Conservation (phyloP, 192 early-diverging fungal genomes). For the Rhizophagus clarus region DNA sequence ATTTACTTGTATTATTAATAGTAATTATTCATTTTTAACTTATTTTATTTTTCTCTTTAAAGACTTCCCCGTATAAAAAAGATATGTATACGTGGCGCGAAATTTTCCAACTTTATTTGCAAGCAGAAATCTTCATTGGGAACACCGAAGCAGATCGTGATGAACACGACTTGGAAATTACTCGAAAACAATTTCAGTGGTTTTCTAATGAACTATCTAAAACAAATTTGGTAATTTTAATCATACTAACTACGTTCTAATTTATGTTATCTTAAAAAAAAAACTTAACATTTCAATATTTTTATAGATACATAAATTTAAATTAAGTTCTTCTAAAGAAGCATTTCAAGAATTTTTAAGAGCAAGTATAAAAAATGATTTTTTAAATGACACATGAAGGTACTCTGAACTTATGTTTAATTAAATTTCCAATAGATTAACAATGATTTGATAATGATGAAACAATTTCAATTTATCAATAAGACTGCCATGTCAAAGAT, state of each 20-base stretch:
- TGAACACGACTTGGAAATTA: constrained; percentile 50
- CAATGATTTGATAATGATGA: constrained; percentile 65
- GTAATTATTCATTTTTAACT: neutral
- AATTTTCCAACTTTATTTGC: constrained; percentile 69
- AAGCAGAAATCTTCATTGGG: constrained; percentile 70
- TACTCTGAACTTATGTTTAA: constrained; percentile 28
- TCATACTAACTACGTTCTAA: constrained; percentile 33
- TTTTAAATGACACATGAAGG: constrained; percentile 26
- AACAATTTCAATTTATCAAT: constrained; percentile 77
- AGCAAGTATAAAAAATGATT: neutral
- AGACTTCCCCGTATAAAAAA: constrained; percentile 72
- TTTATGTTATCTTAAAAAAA: neutral
- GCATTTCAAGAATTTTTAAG: neutral
- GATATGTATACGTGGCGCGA: constrained; percentile 77
- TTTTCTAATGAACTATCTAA: constrained; percentile 58
- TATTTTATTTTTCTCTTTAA: neutral
- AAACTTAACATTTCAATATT: neutral
- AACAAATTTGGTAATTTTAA: constrained; percentile 44
- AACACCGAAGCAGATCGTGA: constrained; percentile 60
- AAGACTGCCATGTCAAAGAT: constrained; percentile 80
- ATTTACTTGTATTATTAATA: neutral
- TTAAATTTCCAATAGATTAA: constrained; percentile 64
- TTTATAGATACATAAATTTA: neutral
- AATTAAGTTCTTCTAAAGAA: neutral
- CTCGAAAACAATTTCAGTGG: constrained; percentile 60